Evolutionary conservation across 805 yeast genomes (phyloP), one percentile per base, ranked within the genome.

Genomic region (Yarrowia phangngaensis): DNA sequence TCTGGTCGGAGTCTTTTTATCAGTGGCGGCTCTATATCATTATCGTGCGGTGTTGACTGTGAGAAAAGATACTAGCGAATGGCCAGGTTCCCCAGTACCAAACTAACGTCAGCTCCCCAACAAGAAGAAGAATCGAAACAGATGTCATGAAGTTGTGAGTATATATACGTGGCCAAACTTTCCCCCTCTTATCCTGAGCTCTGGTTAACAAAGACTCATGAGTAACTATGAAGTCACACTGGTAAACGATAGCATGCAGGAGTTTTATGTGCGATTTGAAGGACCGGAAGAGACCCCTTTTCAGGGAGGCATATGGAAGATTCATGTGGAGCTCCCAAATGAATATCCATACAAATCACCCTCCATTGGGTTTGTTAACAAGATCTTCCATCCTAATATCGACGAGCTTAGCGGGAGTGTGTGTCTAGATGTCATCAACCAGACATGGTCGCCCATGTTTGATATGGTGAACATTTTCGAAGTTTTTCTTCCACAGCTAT

Each of bases 401-500:
- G 98, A 90, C 62, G 94, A 88, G 62, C 73, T 79, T 20, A 59
- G 79, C 12, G 98, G 98, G 0, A 80, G 94, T 0, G 96, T 90
- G 6, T 90, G 98, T 66, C 76, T 90, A 41, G 97, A 90, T 64
- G 97, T 92, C 13, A 89, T 90, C 55, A 90, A 90, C 64, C 96
- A 90, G 62, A 87, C 97, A 0, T 90, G 98, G 98, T 84, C 95
- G 31, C 97, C 98, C 2, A 84, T 90, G 87, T 90, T 88, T 70
- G 97, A 92, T 50, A 74, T 92, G 55, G 71, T 81, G 55, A 92
- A 92, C 63, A 84, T 90, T 19, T 86, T 92, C 63, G 97, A 90
- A 60, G 82, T 86, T 62, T 92, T 90, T 68, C 69, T 90, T 52
- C 98, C 98, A 6, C 97, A 94, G 58, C 69, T 90, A 51, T 70